Conservation (phyloP, 2,329 filamentous ascomycete species). For the Elsinoe arachidis region DNA sequence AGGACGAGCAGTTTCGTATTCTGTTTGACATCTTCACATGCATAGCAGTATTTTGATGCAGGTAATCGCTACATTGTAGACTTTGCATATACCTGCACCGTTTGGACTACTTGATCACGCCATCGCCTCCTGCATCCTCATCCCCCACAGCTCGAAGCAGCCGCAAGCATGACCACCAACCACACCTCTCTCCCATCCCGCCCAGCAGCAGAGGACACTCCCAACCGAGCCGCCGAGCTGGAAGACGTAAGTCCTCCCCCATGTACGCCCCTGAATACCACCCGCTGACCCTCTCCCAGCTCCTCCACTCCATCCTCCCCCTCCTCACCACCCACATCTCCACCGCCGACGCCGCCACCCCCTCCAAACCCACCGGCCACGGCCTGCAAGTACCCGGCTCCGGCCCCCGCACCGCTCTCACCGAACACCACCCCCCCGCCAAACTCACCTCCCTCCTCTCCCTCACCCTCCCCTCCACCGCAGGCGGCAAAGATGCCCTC, state of each 20-base stretch:
- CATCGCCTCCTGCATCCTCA: not conserved
- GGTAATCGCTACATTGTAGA: not conserved
- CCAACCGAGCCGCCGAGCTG: slow-evolving; percentile 28
- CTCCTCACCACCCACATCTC: slow-evolving; percentile 64
- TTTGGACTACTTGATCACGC: not conserved
- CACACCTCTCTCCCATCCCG: slow-evolving; percentile 18
- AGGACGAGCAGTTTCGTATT: not conserved
- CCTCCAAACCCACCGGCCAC: slow-evolving; percentile 46
- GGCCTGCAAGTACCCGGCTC: slow-evolving; percentile 56
- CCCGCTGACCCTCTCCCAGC: slow-evolving; percentile 35
- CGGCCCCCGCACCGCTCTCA: slow-evolving; percentile 37
- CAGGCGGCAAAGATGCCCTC: slow-evolving; percentile 35
- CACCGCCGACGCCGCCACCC: slow-evolving; percentile 57
- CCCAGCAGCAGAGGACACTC: slow-evolving; percentile 15
- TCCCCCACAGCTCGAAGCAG: not conserved
- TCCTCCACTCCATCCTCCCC: slow-evolving; percentile 57
- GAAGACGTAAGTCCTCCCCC: slow-evolving; percentile 25
- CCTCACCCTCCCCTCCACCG: slow-evolving; percentile 30
- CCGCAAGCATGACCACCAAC: slow-evolving; percentile 21
- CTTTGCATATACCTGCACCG: not conserved
- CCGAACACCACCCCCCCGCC: slow-evolving; percentile 38
- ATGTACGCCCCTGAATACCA: not conserved
- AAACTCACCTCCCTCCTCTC: slow-evolving; percentile 34
- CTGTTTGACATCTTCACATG: not conserved
- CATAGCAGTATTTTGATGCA: not conserved